Conservation (phyloP, 2,329 filamentous ascomycete genomes). For the Beauveria sp. region DNA sequence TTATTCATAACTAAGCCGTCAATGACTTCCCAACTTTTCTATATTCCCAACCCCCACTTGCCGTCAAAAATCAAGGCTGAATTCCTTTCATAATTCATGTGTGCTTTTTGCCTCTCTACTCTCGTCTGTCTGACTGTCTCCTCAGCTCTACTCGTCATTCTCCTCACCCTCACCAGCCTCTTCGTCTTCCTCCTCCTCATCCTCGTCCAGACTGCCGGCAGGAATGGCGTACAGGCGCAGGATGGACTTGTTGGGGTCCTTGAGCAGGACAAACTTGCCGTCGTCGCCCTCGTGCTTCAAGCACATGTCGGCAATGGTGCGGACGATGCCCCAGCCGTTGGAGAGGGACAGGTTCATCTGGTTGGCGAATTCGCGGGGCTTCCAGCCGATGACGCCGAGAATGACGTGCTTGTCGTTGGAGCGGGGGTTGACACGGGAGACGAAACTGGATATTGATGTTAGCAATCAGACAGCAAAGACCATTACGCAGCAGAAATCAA, state of each 20-base stretch:
- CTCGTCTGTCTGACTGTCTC: neutral
- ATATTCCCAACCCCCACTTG: neutral
- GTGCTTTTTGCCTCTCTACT: slow-evolving; percentile 12
- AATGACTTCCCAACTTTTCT: slow-evolving; percentile 8
- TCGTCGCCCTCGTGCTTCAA: slow-evolving; percentile 55
- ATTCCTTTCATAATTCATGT: slow-evolving; percentile 9
- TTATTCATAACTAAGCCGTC: neutral
- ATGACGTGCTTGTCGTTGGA: slow-evolving; percentile 90
- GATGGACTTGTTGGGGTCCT: slow-evolving; percentile 96
- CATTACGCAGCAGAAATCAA: neutral
- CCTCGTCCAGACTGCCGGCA: slow-evolving; percentile 80
- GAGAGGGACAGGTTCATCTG: slow-evolving; percentile 97
- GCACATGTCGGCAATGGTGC: slow-evolving; percentile 94
- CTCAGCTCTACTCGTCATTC: slow-evolving; percentile 22
- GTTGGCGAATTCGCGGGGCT: slow-evolving; percentile 89
- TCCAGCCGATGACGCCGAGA: slow-evolving; percentile 93
- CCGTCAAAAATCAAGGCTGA: slow-evolving; percentile 4
- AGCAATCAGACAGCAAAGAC: slow-evolving; percentile 12
- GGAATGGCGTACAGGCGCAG: slow-evolving; percentile 91
- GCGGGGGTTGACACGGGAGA: slow-evolving; percentile 89
- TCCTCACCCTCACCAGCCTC: slow-evolving; percentile 39
- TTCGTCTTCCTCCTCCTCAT: slow-evolving; percentile 61
- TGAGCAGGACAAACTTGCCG: slow-evolving; percentile 73
- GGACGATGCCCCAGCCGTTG: slow-evolving; percentile 98
- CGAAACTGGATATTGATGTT: slow-evolving; percentile 57